Evolutionary conservation across 192 early-diverging fungal species (phyloP).

Genomic region (Umbelopsis ramanniana): DNA sequence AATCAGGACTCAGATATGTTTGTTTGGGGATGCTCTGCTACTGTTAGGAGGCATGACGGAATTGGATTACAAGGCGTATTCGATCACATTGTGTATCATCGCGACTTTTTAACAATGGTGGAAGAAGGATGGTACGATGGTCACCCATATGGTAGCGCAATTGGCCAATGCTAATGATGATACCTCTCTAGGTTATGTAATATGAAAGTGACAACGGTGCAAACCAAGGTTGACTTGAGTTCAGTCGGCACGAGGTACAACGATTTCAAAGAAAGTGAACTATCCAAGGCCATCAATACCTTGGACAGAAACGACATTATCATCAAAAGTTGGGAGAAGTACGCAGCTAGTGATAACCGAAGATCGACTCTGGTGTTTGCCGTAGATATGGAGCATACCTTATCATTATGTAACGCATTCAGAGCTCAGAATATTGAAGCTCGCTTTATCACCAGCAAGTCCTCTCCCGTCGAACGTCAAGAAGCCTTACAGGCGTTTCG

Average conservation of each 20-base stretch:
- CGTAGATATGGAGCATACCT: constrained; percentile 79
- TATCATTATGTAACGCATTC: constrained; percentile 61
- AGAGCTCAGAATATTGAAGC: constrained; percentile 52
- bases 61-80: constrained; percentile 67
- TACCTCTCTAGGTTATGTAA: constrained; percentile 58
- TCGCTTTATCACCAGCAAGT: constrained; percentile 60
- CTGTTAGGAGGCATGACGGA: constrained; percentile 85
- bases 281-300: constrained; percentile 65
- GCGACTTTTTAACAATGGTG: constrained; percentile 83
- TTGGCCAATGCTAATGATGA: background rate
- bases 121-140: constrained; percentile 67
- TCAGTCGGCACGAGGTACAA: constrained; percentile 49
- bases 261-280: constrained; percentile 65
- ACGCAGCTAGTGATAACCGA: constrained; percentile 52
- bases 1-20: constrained; percentile 57
- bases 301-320: constrained; percentile 62
- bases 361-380: constrained; percentile 86
- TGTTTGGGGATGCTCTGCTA: constrained; percentile 95
- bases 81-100: constrained; percentile 78
- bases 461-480: constrained; percentile 54
- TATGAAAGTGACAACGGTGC: constrained; percentile 66
- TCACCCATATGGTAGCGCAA: background rate
- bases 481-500: constrained; percentile 67
- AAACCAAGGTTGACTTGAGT: constrained; percentile 61
- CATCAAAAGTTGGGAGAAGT: constrained; percentile 62